A percentile compares a stretch with the other conserved stretches of the same genome.
These are phyloP conservation scores for Marsdenia floribunda DNA, from an alignment of 257 asterid genomes.

Conservation along the genomic window DNA sequence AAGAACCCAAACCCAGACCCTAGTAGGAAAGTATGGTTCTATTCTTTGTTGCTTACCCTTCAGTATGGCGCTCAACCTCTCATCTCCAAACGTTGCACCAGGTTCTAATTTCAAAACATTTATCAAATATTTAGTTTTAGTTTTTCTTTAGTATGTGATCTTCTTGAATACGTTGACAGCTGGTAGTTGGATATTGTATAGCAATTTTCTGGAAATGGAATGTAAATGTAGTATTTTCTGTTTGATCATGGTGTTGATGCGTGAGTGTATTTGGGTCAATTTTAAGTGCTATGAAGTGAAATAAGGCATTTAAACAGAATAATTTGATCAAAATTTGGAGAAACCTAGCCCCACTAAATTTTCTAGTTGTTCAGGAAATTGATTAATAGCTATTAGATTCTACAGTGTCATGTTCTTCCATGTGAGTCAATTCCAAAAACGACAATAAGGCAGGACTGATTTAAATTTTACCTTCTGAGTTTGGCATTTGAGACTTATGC, in stretches of 20 bases:
- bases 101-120: conserved; percentile 33
- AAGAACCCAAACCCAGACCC: conserved; percentile 27
- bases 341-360: neutral
- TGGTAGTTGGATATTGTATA: neutral
- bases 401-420: neutral
- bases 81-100: conserved; percentile 75
- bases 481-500: neutral
- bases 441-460: neutral
- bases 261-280: neutral
- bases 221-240: neutral
- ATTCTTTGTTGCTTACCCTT: conserved; percentile 61
- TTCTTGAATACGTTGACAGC: neutral
- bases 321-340: neutral
- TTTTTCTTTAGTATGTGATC: neutral
- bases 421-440: neutral
- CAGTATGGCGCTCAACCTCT: conserved; percentile 96
- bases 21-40: conserved; percentile 60
- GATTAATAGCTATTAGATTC: neutral
- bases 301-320: neutral
- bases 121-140: neutral
- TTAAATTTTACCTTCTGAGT: neutral
- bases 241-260: neutral
- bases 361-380: neutral
- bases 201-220: neutral
- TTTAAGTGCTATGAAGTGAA: conserved; percentile 1